Evolutionary conservation across 139 green algal genomes (phyloP), one percentile per base, ranked within the genome.

Genomic region (Chlorella sp.): DNA sequence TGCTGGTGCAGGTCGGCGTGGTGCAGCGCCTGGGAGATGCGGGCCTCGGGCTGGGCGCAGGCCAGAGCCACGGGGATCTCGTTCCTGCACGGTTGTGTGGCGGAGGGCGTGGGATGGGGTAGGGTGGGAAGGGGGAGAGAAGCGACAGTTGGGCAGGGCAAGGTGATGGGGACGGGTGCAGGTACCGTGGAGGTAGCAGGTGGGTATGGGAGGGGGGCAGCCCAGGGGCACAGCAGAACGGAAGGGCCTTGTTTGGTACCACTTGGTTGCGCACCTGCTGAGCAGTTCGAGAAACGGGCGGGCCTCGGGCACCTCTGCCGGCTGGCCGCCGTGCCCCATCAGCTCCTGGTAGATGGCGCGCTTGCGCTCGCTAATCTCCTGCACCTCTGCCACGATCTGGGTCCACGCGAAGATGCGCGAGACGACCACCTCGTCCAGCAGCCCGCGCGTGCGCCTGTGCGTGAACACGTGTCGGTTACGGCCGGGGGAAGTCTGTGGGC

Each of bases 401-500:
- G 91, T 91, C 94, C 94, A 98, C 66, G 86, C 91, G 24, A 98
- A 90, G 1, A 97, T 81, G 62, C 96, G 88, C 26, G 84, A 86
- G 31, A 98, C 87, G 22, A 92, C 89, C 76, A 97, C 88, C 72
- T 98, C 94, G 27, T 94, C 91, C 31, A 97, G 94, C 79, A 95
- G 94, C 33, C 90, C 91, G 61, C 92, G 77, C 29, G 87, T 83
- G 1, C 84, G 71, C 6, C 64, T 72, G 67, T 26, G 5, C 4
- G 29, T 5, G 4, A n/a, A 29, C 31, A 49, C 4, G 29, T 6
- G 4, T 10, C 6, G 10, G 4, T 5, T 29, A 27, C 26, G 14
- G 29, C 35, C 27, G 17, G 27, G 23, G 26, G 55, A 30, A 69
- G 14, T 6, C 14, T 30, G 17, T 67, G 5, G 26, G 35, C n/a